These are phyloP conservation scores for Aspergillus carbonarius DNA, from an alignment of 2,329 filamentous ascomycete genomes.

Conservation along the genomic window DNA sequence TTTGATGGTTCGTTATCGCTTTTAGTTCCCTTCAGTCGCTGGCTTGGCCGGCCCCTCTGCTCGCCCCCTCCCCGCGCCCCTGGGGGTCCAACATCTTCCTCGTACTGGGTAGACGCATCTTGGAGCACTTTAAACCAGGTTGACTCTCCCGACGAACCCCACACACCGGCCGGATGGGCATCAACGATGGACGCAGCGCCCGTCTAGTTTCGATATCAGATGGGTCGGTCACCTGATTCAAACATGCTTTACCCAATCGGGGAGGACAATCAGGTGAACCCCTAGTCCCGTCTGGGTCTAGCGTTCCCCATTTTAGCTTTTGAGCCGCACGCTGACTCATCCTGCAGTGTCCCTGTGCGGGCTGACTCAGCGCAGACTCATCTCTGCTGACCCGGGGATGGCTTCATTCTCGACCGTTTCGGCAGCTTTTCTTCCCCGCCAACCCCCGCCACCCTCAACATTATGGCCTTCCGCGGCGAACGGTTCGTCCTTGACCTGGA, in stretches of 20 bases:
- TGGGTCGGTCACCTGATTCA: constrained; percentile 20
- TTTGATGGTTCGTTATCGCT: neutral
- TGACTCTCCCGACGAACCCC: no score
- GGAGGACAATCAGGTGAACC: constrained; percentile 6
- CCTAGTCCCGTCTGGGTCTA: constrained; percentile 26
- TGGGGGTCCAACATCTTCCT: no score
- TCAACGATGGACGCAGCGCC: neutral
- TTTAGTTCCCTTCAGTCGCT: neutral
- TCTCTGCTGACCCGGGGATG: neutral
- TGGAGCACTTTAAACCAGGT: neutral
- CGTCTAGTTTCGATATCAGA: constrained; percentile 5
- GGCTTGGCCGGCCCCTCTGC: neutral
- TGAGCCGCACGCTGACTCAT: constrained; percentile 37
- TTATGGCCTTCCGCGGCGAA: constrained; percentile 58
- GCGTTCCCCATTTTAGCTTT: constrained; percentile 33
- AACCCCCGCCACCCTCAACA: constrained; percentile 3
- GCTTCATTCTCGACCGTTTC: constrained; percentile 5
- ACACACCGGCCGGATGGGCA: neutral
- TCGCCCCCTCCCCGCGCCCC: neutral
- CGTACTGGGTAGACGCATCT: no score
- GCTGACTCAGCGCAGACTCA: constrained; percentile 7
- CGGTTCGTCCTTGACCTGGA: constrained; percentile 62
- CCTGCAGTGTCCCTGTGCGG: neutral
- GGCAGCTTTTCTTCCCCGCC: constrained; percentile 7
- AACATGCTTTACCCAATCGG: constrained; percentile 14